Evolutionary conservation across 495 filamentous ascomycete species (phyloP), one percentile per base, ranked within the genome.

Genomic region (Collariella sp.): DNA sequence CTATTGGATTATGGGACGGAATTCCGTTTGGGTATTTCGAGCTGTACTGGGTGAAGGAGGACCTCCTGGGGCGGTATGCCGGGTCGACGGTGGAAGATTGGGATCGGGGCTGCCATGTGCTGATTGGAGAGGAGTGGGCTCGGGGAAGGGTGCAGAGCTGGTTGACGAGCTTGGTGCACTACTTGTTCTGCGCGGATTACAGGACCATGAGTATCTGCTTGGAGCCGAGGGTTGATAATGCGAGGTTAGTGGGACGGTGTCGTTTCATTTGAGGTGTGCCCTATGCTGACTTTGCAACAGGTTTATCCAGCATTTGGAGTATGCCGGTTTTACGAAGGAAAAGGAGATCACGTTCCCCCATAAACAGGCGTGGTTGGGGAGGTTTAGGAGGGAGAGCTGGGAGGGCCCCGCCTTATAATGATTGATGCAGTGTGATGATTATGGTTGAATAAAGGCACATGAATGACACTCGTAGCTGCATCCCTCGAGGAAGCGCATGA

Each of bases 31-130:
- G 93, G 0, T 98, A 94, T 61, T 95, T 98, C 63, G 94, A 98
- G 73, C 79, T 98, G 36, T 98, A 98, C 72, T 98, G 94, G 94
- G 91, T 93, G 2, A 95, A 95, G 60, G 93, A 98, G 66, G 94
- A 97, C 63, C 69, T 70, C 2, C 64, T 98, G 20, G 89, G 87
- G 0, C 75, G 75, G 24, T 70, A 85, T 46, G 64, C 91, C 29
- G 79, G 81, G 0, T 70, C 70, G 33, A 72, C 72, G 5, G 80
- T 83, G 1, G 80, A 80, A 22, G 84, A 94, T 61, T 96, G 87
- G 67, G 94, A 96, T 63, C 76, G 93, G 11, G 93, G 94, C 0
- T 71, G 95, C 35, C 94, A 97, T 66, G 80, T 89, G 18, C 71
- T 98, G 23, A 80, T 98, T 18, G 93, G 93, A 6, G 94, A 98